These are phyloP conservation scores for Alternaria sp. DNA, from an alignment of 2,329 filamentous ascomycete genomes.

Conservation along the genomic window DNA sequence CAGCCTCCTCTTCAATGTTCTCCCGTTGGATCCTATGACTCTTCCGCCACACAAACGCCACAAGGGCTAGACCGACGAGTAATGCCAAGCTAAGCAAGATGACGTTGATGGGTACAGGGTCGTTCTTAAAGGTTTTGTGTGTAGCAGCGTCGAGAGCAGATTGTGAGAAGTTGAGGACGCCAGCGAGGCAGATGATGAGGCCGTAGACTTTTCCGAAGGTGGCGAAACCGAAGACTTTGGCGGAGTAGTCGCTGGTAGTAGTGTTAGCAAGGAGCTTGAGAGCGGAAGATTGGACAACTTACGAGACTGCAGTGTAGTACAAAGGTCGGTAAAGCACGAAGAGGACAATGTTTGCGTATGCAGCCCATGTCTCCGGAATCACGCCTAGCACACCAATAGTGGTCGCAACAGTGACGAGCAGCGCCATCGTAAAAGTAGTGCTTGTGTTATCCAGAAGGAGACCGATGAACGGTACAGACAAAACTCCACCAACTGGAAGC, in stretches of 20 bases:
- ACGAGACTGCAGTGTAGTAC: conserved; percentile 87
- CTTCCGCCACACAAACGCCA: conserved; percentile 68
- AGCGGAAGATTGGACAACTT: conserved; percentile 31
- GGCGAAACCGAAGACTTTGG: conserved; percentile 89
- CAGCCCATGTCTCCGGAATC: conserved; percentile 72
- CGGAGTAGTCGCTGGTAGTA: conserved; percentile 71
- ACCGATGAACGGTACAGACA: conserved; percentile 88
- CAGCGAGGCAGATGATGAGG: conserved; percentile 83
- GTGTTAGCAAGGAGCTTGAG: conserved; percentile 4
- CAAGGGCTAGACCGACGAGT: conserved; percentile 68
- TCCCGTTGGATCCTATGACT: conserved; percentile 52
- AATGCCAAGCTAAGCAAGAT: conserved; percentile 68
- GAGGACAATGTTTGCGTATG: conserved; percentile 76
- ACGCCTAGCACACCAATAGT: conserved; percentile 78
- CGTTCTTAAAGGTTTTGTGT: conserved; percentile 71
- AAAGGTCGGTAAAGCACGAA: conserved; percentile 87
- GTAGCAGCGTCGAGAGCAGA: conserved; percentile 79
- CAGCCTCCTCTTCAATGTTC: conserved; percentile 45
- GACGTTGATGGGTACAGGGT: conserved; percentile 80
- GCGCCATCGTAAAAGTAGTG: conserved; percentile 72
- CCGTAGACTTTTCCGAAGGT: conserved; percentile 96
- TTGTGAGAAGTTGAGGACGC: conserved; percentile 83
- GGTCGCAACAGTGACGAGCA: conserved; percentile 75
- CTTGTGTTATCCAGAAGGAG: conserved; percentile 76
- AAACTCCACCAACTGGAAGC: conserved; percentile 79